A percentile compares a stretch with the other conserved stretches of the same genome.
phyloP scores from a whole-genome alignment of 306 rosid species.

The Pyrus pyrifolia region DNA sequence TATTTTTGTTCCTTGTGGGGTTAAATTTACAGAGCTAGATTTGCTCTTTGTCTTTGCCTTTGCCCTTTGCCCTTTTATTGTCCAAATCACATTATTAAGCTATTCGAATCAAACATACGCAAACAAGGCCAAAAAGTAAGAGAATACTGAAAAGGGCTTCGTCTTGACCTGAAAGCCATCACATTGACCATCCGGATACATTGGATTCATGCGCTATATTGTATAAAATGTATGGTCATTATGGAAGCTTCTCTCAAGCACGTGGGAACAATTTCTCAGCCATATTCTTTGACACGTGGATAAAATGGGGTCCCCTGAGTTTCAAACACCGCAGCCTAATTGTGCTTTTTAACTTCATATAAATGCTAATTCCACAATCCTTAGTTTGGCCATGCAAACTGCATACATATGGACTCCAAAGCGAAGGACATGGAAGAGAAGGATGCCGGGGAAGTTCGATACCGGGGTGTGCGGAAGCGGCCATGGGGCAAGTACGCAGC shows the following conservation, averaged over 20 bases:
- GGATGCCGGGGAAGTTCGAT: slow-evolving; percentile 29
- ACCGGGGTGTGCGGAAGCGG: slow-evolving; percentile 67
- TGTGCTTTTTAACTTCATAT: background rate
- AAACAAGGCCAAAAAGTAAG: background rate
- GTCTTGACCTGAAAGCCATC: slow-evolving; percentile 42
- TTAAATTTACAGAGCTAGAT: background rate
- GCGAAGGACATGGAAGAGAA: slow-evolving; percentile 28
- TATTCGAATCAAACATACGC: background rate
- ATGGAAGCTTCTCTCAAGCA: slow-evolving; percentile 27
- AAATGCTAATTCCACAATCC: background rate
- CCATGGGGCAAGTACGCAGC: slow-evolving; percentile 96
- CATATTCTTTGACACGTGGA: slow-evolving; percentile 4
- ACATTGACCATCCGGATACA: slow-evolving; percentile 67
- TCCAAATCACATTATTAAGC: background rate
- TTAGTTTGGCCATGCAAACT: slow-evolving; percentile 32
- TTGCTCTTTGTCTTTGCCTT: background rate
- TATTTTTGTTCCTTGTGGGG: background rate
- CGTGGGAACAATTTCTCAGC: slow-evolving; percentile 18
- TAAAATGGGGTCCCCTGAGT: background rate
- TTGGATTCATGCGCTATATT: slow-evolving; percentile 18
- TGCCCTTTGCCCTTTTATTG: background rate
- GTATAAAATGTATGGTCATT: background rate
- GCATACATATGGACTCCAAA: slow-evolving; percentile 2
- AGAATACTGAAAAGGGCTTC: slow-evolving; percentile 12
- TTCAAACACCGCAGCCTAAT: background rate